A percentile compares a stretch with the other conserved stretches of the same genome.
Conservation (phyloP, 2,329 filamentous ascomycete genomes). For the Alternaria ethzedia region DNA sequence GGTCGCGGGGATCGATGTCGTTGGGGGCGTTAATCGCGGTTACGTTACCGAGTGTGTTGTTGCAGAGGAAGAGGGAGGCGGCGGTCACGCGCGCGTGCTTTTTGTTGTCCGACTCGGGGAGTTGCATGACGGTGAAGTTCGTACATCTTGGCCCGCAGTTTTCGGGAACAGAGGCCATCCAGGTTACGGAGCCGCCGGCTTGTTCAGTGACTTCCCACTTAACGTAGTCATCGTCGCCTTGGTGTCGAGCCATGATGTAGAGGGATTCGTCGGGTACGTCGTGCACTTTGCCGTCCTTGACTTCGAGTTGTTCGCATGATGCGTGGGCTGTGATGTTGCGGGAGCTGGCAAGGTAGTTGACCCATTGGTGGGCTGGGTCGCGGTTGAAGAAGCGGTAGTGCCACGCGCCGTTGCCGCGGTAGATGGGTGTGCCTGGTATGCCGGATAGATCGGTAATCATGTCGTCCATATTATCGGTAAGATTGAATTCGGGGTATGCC, state of each 20-base stretch:
- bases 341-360: conserved; percentile 34
- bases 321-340: conserved; percentile 30
- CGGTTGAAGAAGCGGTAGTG: conserved; percentile 44
- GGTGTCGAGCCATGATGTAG: too few relatives aligned
- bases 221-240: too few relatives aligned
- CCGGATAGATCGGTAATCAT: conserved; percentile 24
- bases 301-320: conserved; percentile 27
- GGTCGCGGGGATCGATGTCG: conserved; percentile 27
- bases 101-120: not conserved
- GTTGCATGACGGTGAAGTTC: conserved; percentile 42
- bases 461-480: conserved; percentile 12
- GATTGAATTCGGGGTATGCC: conserved; percentile 26
- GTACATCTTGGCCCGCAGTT: conserved; percentile 42
- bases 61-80: conserved; percentile 35
- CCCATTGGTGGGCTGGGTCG: conserved; percentile 36
- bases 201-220: too few relatives aligned
- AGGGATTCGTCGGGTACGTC: too few relatives aligned
- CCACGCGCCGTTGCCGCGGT: conserved; percentile 27
- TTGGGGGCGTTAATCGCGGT: conserved; percentile 8
- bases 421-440: conserved; percentile 34
- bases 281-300: too few relatives aligned
- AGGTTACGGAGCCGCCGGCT: too few relatives aligned
- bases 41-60: conserved; percentile 28
- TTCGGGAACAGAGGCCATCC: too few relatives aligned
- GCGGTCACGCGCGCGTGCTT: too few relatives aligned